Evolutionary conservation across 1,284 basidiomycete genomes (phyloP), one percentile per base, ranked within the genome.

Genomic region (Cutaneotrichosporon sp.): DNA sequence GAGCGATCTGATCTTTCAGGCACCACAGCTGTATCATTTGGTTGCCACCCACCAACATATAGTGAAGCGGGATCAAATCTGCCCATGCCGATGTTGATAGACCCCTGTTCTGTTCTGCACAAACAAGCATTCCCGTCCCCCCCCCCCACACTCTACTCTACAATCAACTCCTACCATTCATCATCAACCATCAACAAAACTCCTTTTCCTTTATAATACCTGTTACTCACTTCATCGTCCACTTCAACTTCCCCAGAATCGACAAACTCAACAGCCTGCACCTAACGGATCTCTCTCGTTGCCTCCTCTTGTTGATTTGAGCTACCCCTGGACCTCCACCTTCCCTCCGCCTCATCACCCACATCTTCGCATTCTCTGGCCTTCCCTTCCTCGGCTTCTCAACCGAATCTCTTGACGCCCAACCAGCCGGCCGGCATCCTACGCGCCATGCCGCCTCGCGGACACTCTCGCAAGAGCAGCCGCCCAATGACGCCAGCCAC

Each of bases 361-460:
- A 26, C 26, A 26, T 26, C 26, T 26, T 26, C 50, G 26, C 4
- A 4, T 32, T 32, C 5, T 11, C 31, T 22, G 22, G 18, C n/a
- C 53, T 13, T 16, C 22, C 30, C n/a, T 18, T 38, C 36, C 56
- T 26, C 10, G 18, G 16, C 55, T 30, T n/a, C 49, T 16, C 18
- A 36, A 36, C n/a, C 11, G 5, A 11, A 7, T 50, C 42, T 18
- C 42, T 4, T 42, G 11, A 16, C 16, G n/a, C 18, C 14, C 8
- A 53, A 32, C 58, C 42, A 47, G 36, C 34, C 5, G 8, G 26
- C 34, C 34, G 34, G 34, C 11, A 36, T 5, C 11, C 34, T 13
- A 36, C 34, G 34, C 34, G 34, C 34, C 50, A 70, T 65, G 64
- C 61, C 69, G 42, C 60, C 57, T 14, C 53, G 62, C 38, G 53